These are phyloP conservation scores for Mangifera indica DNA, from an alignment of 345 rosid genomes.

Conservation along the genomic window DNA sequence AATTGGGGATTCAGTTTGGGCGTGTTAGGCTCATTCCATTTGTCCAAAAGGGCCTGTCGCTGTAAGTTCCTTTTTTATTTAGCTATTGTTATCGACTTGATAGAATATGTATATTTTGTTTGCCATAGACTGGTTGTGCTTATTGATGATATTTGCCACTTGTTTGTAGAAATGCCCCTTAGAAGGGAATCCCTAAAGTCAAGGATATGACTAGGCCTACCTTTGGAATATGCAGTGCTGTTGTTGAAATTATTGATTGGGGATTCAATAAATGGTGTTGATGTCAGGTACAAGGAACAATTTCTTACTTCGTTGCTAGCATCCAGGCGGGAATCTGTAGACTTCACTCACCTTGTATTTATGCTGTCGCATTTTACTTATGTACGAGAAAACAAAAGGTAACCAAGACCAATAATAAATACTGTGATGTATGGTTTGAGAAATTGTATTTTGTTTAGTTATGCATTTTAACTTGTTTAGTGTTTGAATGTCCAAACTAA, in stretches of 20 bases:
- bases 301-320: constrained; percentile 73
- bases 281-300: constrained; percentile 70
- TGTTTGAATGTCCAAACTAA: constrained; percentile 10
- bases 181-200: background rate
- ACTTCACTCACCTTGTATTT: constrained; percentile 76
- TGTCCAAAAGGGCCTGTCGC: constrained; percentile 60
- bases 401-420: background rate
- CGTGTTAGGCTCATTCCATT: constrained; percentile 87
- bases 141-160: constrained; percentile 11
- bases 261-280: constrained; percentile 13
- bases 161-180: constrained; percentile 48
- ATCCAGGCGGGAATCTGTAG: constrained; percentile 67
- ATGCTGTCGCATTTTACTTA: constrained; percentile 84
- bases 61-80: constrained; percentile 46
- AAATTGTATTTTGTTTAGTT: background rate
- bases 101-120: background rate
- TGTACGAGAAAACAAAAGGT: constrained; percentile 86
- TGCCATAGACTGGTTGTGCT: background rate
- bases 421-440: background rate
- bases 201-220: background rate
- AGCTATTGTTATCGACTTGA: too few relatives aligned
- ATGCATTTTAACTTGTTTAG: background rate
- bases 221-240: background rate
- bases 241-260: constrained; percentile 10
- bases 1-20: constrained; percentile 84